Evolutionary conservation across 1,284 basidiomycete species (phyloP).

Genomic region (Schizophyllum amplum): DNA sequence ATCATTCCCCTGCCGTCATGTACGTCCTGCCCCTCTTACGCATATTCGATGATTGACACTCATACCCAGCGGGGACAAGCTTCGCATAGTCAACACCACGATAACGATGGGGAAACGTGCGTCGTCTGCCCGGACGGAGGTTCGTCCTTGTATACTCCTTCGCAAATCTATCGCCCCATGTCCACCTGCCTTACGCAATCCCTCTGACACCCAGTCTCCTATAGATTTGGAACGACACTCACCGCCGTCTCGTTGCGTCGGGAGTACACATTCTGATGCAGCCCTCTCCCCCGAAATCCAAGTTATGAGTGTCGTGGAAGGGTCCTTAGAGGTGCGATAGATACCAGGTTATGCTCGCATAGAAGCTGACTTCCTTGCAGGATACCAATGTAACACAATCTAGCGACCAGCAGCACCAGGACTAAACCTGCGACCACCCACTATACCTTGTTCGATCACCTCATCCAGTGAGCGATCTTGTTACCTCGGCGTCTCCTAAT

Average conservation of each 20-base stretch:
- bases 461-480: no score
- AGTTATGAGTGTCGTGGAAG: no score
- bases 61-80: slow-evolving; percentile 39
- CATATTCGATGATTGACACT: not conserved
- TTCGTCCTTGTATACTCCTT: slow-evolving; percentile 16
- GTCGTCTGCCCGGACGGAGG: slow-evolving; percentile 39
- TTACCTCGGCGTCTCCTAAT: no score
- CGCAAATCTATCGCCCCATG: not conserved
- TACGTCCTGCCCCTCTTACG: slow-evolving; percentile 20
- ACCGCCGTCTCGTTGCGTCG: slow-evolving; percentile 42
- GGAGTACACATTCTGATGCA: slow-evolving; percentile 50
- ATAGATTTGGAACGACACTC: slow-evolving; percentile 48
- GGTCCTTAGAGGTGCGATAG: no score
- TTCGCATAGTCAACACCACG: slow-evolving; percentile 41
- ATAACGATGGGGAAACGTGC: slow-evolving; percentile 32
- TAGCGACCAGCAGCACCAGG: no score
- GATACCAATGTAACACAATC: no score
- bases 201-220: not conserved
- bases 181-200: not conserved
- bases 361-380: no score
- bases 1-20: slow-evolving; percentile 45
- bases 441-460: no score
- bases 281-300: slow-evolving; percentile 28
- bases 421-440: no score
- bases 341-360: no score